Evolutionary conservation across 192 early-diverging fungal species (phyloP), one percentile per base, ranked within the genome.

Genomic region (Allomyces javanicus): DNA sequence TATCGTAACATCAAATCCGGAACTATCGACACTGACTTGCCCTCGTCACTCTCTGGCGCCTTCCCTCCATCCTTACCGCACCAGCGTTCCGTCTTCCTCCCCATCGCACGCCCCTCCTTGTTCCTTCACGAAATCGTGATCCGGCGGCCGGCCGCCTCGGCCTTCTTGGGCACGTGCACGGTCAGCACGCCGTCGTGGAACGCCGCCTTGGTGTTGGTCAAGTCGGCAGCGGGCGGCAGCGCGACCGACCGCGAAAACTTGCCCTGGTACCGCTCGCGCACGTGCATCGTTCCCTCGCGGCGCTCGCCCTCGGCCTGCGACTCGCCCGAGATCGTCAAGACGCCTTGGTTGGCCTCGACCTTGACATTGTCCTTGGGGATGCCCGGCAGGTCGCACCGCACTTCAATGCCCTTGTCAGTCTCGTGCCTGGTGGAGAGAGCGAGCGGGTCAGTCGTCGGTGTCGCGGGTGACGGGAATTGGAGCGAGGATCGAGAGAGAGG

Each of bases 131-230:
- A 22, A 25, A 73, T 67, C 10, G 65, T 63, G 43, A 72, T 71
- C 63, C 62, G 26, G 55, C 73, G 73, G 22, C 43, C 66, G 7
- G 27, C 62, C 55, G n/a, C 33, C 22, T 50, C 62, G 14, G 22
- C 65, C 67, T 76, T 73, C 72, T 78, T 78, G 45, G 61, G 62
- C n/a, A 78, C 44, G 26, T 23, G 58, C 19, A 78, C 33, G 44
- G 71, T 26, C 63, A 78, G 65, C 0, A 78, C 77, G 27, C 77
- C 77, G 61, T 78, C 65, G 17, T 77, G 67, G 67, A 78, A 72
- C 26, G 21, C 44, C 12, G 77, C 75, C 11, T 40, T 44, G 26
- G 64, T 63, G 3, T 72, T 64, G 17, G 77, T 75, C 17, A 70
- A 40, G 21, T 78, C 58, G 12, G 69, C 75, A 63, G 78, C 72